A percentile compares a stretch with the other conserved stretches of the same genome.
Conservation (phyloP, 192 early-diverging fungal genomes). For the Linderina pennispora region DNA sequence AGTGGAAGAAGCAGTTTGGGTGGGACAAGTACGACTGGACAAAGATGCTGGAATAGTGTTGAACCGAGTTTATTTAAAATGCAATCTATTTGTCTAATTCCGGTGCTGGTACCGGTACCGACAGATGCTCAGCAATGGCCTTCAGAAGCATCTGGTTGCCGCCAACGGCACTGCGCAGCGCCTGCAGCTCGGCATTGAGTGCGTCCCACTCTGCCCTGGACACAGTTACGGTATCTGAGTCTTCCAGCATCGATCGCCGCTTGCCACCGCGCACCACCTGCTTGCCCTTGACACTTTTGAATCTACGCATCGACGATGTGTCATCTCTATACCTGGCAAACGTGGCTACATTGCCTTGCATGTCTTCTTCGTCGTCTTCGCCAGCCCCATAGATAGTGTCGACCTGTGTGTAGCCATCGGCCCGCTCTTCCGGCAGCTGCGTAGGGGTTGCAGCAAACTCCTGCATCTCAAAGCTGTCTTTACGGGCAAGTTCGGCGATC, state of each 20-base stretch:
- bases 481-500: constrained; percentile 35
- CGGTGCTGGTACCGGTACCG: constrained; percentile 2
- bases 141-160: constrained; percentile 19
- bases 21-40: constrained; percentile 92
- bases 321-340: background rate
- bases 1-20: constrained; percentile 50
- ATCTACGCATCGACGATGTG: background rate
- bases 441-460: constrained; percentile 11
- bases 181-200: constrained; percentile 24
- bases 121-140: constrained; percentile 30
- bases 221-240: constrained; percentile 4
- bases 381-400: background rate
- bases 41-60: constrained; percentile 12
- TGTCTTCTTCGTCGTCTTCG: background rate
- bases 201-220: constrained; percentile 30
- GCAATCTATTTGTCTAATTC: background rate
- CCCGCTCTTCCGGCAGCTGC: constrained; percentile 6
- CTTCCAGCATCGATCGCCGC: background rate
- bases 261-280: background rate
- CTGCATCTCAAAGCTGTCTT: constrained; percentile 48
- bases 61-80: background rate
- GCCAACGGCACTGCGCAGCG: constrained; percentile 14
- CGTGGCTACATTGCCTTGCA: constrained; percentile 1
- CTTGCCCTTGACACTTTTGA: constrained; percentile 11
- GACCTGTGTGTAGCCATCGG: constrained; percentile 21